Percentiles rank a stretch among this genome's conserved stretches.
These are phyloP conservation scores for Globisporangium takayamanum DNA, from an alignment of 352 stramenopile species.

Conservation along the genomic window DNA sequence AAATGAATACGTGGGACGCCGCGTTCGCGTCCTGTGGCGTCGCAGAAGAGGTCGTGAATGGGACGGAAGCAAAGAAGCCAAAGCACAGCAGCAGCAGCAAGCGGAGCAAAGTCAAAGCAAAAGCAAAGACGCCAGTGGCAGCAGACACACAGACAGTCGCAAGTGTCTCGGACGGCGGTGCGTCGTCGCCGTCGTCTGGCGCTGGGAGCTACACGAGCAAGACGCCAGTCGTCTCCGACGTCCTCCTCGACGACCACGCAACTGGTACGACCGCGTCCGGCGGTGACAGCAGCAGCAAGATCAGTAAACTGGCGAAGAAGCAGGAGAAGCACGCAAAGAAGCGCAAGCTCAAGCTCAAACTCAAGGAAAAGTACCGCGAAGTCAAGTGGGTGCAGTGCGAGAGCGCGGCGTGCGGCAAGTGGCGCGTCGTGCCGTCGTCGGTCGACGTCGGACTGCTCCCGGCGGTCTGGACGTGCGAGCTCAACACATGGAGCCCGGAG, in stretches of 20 bases:
- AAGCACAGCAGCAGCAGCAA: slow-evolving; percentile 6
- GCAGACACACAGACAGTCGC: slow-evolving; percentile 1
- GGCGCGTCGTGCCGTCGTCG: slow-evolving; percentile 90
- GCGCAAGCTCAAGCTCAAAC: slow-evolving; percentile 59
- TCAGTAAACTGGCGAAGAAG: slow-evolving; percentile 35
- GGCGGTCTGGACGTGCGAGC: slow-evolving; percentile 82
- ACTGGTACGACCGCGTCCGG: neutral
- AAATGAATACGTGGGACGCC: slow-evolving; percentile 92
- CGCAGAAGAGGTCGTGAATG: slow-evolving; percentile 75
- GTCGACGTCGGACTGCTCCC: slow-evolving; percentile 88
- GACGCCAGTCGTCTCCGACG: neutral
- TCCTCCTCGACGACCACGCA: neutral
- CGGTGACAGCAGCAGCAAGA: slow-evolving; percentile 11
- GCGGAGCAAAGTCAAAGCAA: slow-evolving; percentile 16
- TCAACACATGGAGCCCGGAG: slow-evolving; percentile 76
- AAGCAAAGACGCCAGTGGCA: slow-evolving; percentile 12
- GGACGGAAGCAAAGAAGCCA: slow-evolving; percentile 11
- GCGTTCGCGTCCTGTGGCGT: slow-evolving; percentile 84
- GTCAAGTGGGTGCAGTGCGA: slow-evolving; percentile 96
- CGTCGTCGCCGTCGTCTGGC: slow-evolving; percentile 31
- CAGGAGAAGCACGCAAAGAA: slow-evolving; percentile 73
- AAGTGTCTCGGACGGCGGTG: slow-evolving; percentile 19
- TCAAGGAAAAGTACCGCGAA: slow-evolving; percentile 81
- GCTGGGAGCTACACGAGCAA: slow-evolving; percentile 23
- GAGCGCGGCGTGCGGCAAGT: slow-evolving; percentile 90